Evolutionary conservation across 148 eudicot species (phyloP).

Genomic region (Heliosperma pusillum): DNA sequence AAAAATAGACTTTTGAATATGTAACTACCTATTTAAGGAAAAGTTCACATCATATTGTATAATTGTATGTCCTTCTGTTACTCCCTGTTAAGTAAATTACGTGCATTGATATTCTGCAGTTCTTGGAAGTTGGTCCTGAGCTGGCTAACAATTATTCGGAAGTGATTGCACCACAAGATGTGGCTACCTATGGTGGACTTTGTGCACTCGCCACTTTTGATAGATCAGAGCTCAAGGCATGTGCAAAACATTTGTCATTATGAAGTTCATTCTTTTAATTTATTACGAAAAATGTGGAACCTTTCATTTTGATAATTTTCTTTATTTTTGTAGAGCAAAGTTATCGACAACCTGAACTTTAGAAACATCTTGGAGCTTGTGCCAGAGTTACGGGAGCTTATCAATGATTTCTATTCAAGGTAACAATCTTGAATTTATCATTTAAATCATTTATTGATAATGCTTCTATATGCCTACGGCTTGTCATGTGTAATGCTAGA

Average conservation of each 20-base stretch:
- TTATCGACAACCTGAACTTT: conserved; percentile 87
- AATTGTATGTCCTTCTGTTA: background rate
- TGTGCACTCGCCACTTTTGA: conserved; percentile 98
- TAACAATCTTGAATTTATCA: conserved; percentile 25
- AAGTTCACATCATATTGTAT: background rate
- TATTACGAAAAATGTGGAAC: background rate
- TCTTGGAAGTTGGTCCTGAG: conserved; percentile 82
- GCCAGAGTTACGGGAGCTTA: conserved; percentile 94
- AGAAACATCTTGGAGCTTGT: conserved; percentile 91
- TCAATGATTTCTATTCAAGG: conserved; percentile 92
- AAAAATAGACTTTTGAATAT: background rate
- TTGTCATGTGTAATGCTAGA: background rate
- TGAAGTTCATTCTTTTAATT: background rate
- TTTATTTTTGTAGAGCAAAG: conserved; percentile 65
- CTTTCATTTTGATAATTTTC: background rate
- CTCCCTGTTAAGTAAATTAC: background rate
- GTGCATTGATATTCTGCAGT: conserved; percentile 42
- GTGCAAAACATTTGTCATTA: conserved; percentile 7
- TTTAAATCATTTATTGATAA: background rate
- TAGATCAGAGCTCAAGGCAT: conserved; percentile 87
- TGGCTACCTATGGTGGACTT: conserved; percentile 96
- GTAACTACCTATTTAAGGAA: background rate
- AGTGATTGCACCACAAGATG: conserved; percentile 93
- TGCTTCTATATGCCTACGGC: background rate
- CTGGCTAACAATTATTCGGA: conserved; percentile 76